phyloP scores from a whole-genome alignment of 108 stramenopile genomes.

The Nitzschia sp. region DNA sequence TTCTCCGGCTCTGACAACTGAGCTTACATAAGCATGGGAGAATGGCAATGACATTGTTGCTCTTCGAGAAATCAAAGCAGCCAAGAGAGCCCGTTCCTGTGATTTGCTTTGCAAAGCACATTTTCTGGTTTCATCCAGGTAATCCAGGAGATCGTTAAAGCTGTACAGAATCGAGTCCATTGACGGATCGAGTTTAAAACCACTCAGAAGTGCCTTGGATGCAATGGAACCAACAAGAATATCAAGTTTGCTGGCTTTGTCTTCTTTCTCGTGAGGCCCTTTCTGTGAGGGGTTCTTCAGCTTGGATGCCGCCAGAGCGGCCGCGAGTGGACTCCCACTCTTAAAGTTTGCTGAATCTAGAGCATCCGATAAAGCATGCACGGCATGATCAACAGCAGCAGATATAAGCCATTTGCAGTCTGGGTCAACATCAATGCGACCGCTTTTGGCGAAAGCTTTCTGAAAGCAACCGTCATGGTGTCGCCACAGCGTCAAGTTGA shows the following conservation, averaged over 20 bases:
- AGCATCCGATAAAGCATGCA: slow-evolving; percentile 41
- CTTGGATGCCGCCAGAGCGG: slow-evolving; percentile 21
- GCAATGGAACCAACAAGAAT: slow-evolving; percentile 47
- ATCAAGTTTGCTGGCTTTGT: slow-evolving; percentile 18
- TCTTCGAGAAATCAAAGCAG: slow-evolving; percentile 56
- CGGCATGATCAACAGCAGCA: slow-evolving; percentile 49
- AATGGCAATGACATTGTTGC: slow-evolving; percentile 78
- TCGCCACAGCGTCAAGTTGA: slow-evolving; percentile 72
- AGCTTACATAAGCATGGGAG: slow-evolving; percentile 78
- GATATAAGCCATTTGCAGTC: slow-evolving; percentile 67
- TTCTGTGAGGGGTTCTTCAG: slow-evolving; percentile 19
- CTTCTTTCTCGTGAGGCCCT: slow-evolving; percentile 10
- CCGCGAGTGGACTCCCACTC: slow-evolving; percentile 16
- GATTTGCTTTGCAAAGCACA: slow-evolving; percentile 65
- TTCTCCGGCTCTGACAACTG: slow-evolving; percentile 81
- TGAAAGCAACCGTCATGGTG: slow-evolving; percentile 62
- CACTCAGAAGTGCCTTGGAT: slow-evolving; percentile 49
- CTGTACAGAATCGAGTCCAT: slow-evolving; percentile 54
- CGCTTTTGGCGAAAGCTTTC: slow-evolving; percentile 52
- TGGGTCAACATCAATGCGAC: slow-evolving; percentile 60
- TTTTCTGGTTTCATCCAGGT: slow-evolving; percentile 64
- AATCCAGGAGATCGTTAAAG: slow-evolving; percentile 49
- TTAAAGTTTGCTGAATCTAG: slow-evolving; percentile 22
- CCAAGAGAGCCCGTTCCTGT: slow-evolving; percentile 73
- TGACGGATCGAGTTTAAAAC: slow-evolving; percentile 43